These are phyloP conservation scores for Thelonectria rubi DNA, from an alignment of 2,329 filamentous ascomycete genomes.

Conservation along the genomic window DNA sequence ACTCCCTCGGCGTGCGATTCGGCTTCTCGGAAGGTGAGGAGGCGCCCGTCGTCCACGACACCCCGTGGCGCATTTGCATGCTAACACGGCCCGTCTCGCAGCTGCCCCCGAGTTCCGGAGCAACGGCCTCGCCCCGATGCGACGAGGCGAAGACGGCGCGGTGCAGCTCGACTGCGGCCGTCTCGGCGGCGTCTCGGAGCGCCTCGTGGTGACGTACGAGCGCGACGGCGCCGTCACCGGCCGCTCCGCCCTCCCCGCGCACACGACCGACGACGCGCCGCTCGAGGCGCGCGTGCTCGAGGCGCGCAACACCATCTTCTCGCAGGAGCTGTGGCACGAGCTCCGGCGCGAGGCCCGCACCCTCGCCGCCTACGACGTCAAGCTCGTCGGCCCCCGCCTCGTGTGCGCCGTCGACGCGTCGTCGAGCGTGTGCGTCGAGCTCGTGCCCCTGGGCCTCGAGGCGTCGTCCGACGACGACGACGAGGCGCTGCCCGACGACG, in stretches of 20 bases:
- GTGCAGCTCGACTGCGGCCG: conserved; percentile 75
- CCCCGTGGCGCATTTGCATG: neutral
- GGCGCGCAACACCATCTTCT: conserved; percentile 80
- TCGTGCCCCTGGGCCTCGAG: conserved; percentile 66
- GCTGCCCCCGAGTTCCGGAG: conserved; percentile 68
- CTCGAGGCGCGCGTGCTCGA: conserved; percentile 76
- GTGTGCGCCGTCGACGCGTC: conserved; percentile 62
- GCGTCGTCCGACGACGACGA: conserved; percentile 44
- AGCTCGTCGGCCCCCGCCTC: conserved; percentile 66
- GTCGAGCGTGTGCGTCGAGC: conserved; percentile 70
- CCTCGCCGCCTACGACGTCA: conserved; percentile 75
- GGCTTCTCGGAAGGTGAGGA: conserved; percentile 80
- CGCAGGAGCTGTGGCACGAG: conserved; percentile 91
- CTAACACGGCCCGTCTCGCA: conserved; percentile 43
- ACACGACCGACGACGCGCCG: conserved; percentile 60
- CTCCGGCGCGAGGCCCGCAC: conserved; percentile 82
- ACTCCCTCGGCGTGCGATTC: conserved; percentile 85
- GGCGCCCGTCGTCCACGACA: neutral
- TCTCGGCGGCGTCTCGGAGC: conserved; percentile 61
- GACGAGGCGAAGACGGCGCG: conserved; percentile 76
- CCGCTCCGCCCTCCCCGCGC: conserved; percentile 59
- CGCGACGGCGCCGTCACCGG: conserved; percentile 67
- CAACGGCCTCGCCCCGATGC: conserved; percentile 82
- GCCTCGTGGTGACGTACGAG: conserved; percentile 74
- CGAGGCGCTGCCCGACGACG: conserved; percentile 51